Percentiles rank a stretch among this genome's conserved stretches.
Conservation (phyloP, 2,329 filamentous ascomycete genomes). For the Aspergillus felis region DNA sequence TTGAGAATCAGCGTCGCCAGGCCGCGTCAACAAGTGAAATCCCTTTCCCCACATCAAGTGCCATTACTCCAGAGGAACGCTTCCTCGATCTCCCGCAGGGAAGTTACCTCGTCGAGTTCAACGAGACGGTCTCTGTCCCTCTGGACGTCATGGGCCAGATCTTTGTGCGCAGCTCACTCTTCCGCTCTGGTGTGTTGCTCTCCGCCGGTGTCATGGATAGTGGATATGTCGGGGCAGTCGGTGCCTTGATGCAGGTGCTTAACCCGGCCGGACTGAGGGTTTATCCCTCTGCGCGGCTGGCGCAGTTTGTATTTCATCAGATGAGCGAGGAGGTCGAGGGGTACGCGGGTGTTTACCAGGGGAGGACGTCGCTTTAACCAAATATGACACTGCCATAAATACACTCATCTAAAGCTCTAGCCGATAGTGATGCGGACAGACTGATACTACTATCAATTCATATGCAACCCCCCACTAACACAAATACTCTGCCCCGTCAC, state of each 20-base stretch:
- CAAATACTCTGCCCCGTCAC: constrained; percentile 6
- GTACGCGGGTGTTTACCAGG: constrained; percentile 39
- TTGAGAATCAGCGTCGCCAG: neutral
- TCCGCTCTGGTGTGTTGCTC: constrained; percentile 36
- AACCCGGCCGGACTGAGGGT: constrained; percentile 36
- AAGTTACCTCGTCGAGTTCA: constrained; percentile 34
- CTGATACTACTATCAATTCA: too few relatives aligned
- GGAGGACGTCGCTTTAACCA: neutral
- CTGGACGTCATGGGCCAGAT: constrained; percentile 39
- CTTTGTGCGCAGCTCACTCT: constrained; percentile 39
- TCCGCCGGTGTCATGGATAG: constrained; percentile 41
- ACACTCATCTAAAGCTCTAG: too few relatives aligned
- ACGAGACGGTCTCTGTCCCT: constrained; percentile 39
- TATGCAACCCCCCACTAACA: constrained; percentile 2
- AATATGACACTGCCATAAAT: too few relatives aligned
- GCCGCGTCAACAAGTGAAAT: neutral
- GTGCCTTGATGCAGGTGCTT: constrained; percentile 35
- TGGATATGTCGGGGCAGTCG: constrained; percentile 41
- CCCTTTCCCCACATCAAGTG: constrained; percentile 8
- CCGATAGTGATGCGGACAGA: too few relatives aligned
- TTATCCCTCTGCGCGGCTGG: constrained; percentile 33
- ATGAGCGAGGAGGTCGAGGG: constrained; percentile 35
- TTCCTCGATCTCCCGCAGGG: constrained; percentile 24
- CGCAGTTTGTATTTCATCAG: constrained; percentile 40
- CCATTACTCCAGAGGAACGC: neutral